These are phyloP conservation scores for Pyrenochaeta sp. DNA, from an alignment of 2,329 filamentous ascomycete genomes.

Conservation along the genomic window DNA sequence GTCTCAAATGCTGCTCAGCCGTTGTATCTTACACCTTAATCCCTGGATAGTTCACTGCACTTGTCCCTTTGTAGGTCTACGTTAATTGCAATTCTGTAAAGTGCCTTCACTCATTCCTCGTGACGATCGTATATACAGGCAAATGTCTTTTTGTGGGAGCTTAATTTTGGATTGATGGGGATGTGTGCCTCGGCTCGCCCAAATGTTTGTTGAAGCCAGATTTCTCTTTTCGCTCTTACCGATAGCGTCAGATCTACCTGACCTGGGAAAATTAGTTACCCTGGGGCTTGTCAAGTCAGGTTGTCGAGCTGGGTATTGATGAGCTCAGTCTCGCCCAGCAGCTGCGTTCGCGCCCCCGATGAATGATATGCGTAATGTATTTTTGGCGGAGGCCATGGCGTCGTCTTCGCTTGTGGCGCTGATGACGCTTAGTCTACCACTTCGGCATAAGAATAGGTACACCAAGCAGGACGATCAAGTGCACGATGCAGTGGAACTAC, in stretches of 20 bases:
- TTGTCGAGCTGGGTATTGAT: not conserved
- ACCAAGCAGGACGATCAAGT: not conserved
- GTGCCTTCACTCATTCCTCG: slow-evolving; percentile 2
- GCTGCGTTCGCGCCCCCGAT: not conserved
- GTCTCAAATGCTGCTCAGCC: not conserved
- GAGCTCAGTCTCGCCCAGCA: not conserved
- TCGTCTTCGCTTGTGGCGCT: slow-evolving; percentile 10
- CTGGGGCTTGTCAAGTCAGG: not conserved
- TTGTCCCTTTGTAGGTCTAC: slow-evolving; percentile 9
- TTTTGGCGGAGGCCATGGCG: slow-evolving; percentile 4
- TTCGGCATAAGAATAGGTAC: not conserved
- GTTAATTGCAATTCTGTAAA: slow-evolving; percentile 14
- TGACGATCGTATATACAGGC: slow-evolving; percentile 3
- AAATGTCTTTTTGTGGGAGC: slow-evolving; percentile 5
- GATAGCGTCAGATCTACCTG: slow-evolving; percentile 3
- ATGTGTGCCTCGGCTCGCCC: slow-evolving; percentile 7
- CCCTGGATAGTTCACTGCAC: not conserved
- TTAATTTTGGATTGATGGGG: not conserved
- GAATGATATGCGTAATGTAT: slow-evolving; percentile 1
- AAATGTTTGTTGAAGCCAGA: slow-evolving; percentile 10
- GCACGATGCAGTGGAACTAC: not conserved
- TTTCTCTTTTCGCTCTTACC: slow-evolving; percentile 6
- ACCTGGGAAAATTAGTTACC: slow-evolving; percentile 5
- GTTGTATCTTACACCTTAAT: slow-evolving; percentile 1
- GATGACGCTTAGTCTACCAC: slow-evolving; percentile 9